A percentile compares a stretch with the other conserved stretches of the same genome.
phyloP scores from a whole-genome alignment of 805 yeast genomes.

The Myxozyma vanderwaltii region DNA sequence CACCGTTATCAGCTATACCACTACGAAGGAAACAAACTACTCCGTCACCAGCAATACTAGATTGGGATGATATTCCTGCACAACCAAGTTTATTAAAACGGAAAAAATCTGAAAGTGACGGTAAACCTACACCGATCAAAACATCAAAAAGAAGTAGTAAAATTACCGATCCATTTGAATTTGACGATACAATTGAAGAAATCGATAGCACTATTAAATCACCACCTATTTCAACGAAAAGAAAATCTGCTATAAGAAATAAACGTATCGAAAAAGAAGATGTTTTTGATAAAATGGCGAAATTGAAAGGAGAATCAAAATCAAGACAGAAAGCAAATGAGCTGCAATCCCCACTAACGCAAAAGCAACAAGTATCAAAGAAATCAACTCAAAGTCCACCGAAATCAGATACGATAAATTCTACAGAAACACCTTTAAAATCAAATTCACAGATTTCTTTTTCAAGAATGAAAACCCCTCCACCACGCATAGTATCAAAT shows the following conservation, averaged over 20 bases:
- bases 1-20: background rate
- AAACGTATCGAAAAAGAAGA: no score
- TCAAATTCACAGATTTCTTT: background rate
- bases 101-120: background rate
- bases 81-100: background rate
- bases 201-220: background rate
- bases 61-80: background rate
- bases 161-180: conserved; percentile 1
- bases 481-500: background rate
- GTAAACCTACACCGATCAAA: background rate
- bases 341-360: background rate
- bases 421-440: background rate
- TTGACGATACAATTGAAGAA: conserved; percentile 4
- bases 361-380: background rate
- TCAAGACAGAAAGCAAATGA: no score
- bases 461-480: no score
- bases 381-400: background rate
- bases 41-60: background rate
- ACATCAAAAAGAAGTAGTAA: background rate
- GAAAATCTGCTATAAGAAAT: no score
- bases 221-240: background rate
- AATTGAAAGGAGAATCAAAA: background rate
- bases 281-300: no score
- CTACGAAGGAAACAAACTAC: background rate
- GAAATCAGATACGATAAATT: background rate